phyloP scores from a whole-genome alignment of 2,329 filamentous ascomycete genomes.

The Alternaria ethzedia region DNA sequence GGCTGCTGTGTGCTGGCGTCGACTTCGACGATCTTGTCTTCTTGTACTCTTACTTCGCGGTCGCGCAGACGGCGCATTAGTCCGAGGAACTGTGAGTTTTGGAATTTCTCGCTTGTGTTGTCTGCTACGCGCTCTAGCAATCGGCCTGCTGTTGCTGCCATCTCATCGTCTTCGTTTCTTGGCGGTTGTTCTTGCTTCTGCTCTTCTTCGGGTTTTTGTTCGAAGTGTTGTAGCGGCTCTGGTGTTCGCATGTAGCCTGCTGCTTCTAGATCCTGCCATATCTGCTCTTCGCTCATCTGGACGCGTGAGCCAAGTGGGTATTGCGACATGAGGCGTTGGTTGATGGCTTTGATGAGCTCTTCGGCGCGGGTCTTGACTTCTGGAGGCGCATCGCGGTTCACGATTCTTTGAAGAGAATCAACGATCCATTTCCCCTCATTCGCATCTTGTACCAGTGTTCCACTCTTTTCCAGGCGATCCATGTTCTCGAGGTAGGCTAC shows the following conservation, averaged over 20 bases:
- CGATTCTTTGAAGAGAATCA: constrained; percentile 39
- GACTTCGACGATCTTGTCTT: constrained; percentile 69
- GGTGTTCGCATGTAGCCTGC: constrained; percentile 38
- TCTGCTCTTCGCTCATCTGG: constrained; percentile 28
- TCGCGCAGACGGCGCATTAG: constrained; percentile 79
- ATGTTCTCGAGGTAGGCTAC: constrained; percentile 34
- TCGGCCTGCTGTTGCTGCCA: constrained; percentile 73
- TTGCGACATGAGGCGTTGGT: constrained; percentile 45
- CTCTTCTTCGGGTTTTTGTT: constrained; percentile 39
- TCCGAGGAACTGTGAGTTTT: constrained; percentile 75
- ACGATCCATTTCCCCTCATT: constrained; percentile 44
- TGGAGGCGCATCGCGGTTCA: constrained; percentile 31
- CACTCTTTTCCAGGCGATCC: constrained; percentile 31
- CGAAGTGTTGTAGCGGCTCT: constrained; percentile 16
- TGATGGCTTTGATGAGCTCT: constrained; percentile 38
- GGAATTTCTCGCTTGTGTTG: constrained; percentile 76
- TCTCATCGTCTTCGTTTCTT: constrained; percentile 65
- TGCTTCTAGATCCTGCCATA: constrained; percentile 40
- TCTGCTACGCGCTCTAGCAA: constrained; percentile 72
- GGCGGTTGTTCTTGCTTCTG: constrained; percentile 31
- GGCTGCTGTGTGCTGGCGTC: constrained; percentile 25
- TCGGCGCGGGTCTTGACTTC: constrained; percentile 35
- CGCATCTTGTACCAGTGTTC: constrained; percentile 34
- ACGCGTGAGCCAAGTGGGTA: constrained; percentile 35
- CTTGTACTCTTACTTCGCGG: constrained; percentile 73